Evolutionary conservation across 2,329 filamentous ascomycete species (phyloP).

Genomic region (Microcyclospora tardicrescens): DNA sequence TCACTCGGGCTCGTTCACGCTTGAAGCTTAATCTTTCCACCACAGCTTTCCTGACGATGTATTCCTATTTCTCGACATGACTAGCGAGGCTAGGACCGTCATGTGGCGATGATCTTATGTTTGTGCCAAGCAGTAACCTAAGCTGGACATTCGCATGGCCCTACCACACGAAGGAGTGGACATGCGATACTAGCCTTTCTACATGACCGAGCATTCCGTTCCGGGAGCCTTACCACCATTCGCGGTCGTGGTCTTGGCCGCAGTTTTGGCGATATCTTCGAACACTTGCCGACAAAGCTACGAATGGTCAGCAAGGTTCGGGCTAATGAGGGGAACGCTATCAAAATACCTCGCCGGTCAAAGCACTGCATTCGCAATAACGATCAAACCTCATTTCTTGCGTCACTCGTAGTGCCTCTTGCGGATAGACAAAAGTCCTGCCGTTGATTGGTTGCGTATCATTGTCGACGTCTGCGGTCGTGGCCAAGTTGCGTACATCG

Average conservation of each 20-base stretch:
- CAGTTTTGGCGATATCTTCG: conserved; percentile 46
- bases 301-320: not conserved
- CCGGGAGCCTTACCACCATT: conserved; percentile 29
- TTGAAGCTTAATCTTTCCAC: no score
- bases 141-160: no score
- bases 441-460: conserved; percentile 22
- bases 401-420: conserved; percentile 37
- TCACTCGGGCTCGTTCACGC: no score
- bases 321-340: not conserved
- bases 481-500: conserved; percentile 5
- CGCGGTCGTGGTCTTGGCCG: conserved; percentile 45
- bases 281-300: conserved; percentile 45
- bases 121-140: no score
- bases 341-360: conserved; percentile 34
- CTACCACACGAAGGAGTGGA: no score
- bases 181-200: not conserved
- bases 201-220: conserved; percentile 13
- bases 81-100: no score
- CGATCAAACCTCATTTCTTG: conserved; percentile 48
- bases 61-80: no score
- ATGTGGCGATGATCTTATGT: no score
- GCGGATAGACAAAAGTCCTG: conserved; percentile 36
- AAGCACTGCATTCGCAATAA: conserved; percentile 50
- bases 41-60: no score
- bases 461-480: not conserved